Percentiles rank a stretch among this genome's conserved stretches.
Evolutionary conservation across 2,329 filamentous ascomycete species (phyloP).

Genomic region (Penicillium rolfsii): DNA sequence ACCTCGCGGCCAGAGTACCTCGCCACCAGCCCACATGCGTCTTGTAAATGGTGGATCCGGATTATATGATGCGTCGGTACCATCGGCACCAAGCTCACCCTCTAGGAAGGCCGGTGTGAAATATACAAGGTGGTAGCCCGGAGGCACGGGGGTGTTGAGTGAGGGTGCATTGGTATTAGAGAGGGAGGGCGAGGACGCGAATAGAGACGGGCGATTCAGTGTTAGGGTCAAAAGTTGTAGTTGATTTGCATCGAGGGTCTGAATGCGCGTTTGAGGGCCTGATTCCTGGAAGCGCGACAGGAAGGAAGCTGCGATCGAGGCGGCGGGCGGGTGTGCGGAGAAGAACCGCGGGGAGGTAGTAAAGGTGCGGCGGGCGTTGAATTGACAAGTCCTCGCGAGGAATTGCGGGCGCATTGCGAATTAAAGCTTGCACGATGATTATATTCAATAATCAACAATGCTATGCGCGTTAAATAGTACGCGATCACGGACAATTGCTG

Average conservation of each 20-base stretch:
- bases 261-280: constrained; percentile 50
- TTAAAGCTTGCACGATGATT: neutral
- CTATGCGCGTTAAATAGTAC: neutral
- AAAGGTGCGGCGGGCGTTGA: neutral
- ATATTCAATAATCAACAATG: no score
- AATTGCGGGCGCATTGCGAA: neutral
- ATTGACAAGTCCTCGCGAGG: neutral
- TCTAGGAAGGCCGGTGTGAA: constrained; percentile 64
- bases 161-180: constrained; percentile 42
- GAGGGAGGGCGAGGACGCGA: constrained; percentile 44
- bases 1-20: constrained; percentile 55
- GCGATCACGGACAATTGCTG: neutral
- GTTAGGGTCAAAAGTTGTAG: constrained; percentile 65
- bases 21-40: constrained; percentile 70
- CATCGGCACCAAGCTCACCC: constrained; percentile 59
- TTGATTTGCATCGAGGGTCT: constrained; percentile 65
- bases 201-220: constrained; percentile 55
- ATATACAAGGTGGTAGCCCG: constrained; percentile 66
- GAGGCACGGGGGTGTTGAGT: constrained; percentile 56
- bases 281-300: constrained; percentile 48
- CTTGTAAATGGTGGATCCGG: constrained; percentile 62
- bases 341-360: constrained; percentile 11
- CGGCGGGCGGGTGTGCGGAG: constrained; percentile 32
- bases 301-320: constrained; percentile 45
- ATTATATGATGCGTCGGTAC: constrained; percentile 65